These are phyloP conservation scores for Beauveria medogensis DNA, from an alignment of 2,329 filamentous ascomycete genomes.

Conservation along the genomic window DNA sequence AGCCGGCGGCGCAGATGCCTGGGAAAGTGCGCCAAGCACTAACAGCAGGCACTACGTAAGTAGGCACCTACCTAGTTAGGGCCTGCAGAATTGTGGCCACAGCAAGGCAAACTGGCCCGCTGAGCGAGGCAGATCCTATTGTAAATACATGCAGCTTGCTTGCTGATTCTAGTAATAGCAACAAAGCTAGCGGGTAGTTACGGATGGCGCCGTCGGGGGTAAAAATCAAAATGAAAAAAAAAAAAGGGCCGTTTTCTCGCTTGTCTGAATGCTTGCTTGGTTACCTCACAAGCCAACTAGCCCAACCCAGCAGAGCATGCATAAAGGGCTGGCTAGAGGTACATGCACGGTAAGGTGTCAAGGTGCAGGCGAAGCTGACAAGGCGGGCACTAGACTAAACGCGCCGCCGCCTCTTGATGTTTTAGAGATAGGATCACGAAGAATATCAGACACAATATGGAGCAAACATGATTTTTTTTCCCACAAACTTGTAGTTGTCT, in stretches of 20 bases:
- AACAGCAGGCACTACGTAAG: background rate
- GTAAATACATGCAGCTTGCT: background rate
- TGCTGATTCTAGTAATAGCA: background rate
- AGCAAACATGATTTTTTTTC: too few species aligned
- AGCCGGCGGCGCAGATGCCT: background rate
- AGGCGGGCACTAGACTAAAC: background rate
- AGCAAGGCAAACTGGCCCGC: conserved; percentile 1
- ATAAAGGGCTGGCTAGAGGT: background rate
- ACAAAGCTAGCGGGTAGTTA: background rate
- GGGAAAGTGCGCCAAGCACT: background rate
- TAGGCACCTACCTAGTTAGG: background rate
- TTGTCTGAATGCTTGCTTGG: background rate
- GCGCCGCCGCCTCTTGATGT: background rate
- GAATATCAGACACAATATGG: too few species aligned
- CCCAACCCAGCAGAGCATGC: conserved; percentile 4
- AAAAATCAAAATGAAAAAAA: background rate
- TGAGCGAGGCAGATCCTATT: conserved; percentile 4
- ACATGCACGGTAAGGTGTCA: background rate
- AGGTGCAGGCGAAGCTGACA: background rate
- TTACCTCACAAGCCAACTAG: background rate
- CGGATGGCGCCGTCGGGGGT: background rate
- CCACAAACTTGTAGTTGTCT: too few species aligned
- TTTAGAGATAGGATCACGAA: too few species aligned
- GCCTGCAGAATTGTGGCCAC: background rate
- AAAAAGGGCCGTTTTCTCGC: background rate